These are phyloP conservation scores for Emmonsiellopsis sp. DNA, from an alignment of 2,329 filamentous ascomycete species.

Conservation along the genomic window DNA sequence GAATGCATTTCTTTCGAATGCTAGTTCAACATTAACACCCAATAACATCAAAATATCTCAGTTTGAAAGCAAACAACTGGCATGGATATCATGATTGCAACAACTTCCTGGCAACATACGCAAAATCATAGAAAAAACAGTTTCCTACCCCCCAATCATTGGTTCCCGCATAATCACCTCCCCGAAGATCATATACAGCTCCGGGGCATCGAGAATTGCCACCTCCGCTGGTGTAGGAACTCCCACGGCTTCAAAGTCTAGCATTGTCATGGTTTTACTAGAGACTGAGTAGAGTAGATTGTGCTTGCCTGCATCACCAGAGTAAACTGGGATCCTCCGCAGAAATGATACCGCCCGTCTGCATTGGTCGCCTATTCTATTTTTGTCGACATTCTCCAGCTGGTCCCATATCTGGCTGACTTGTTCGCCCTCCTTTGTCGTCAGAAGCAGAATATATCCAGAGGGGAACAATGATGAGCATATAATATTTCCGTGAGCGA, in stretches of 20 bases:
- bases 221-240: background rate
- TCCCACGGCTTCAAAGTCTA: background rate
- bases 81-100: too few species aligned
- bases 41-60: too few species aligned
- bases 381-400: background rate
- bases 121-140: too few species aligned
- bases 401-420: slow-evolving; percentile 3
- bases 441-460: slow-evolving; percentile 2
- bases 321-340: background rate
- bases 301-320: background rate
- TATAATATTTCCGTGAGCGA: background rate
- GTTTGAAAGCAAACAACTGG: too few species aligned
- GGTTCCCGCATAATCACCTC: background rate
- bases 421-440: background rate
- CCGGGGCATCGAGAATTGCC: background rate
- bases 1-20: too few species aligned
- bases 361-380: background rate
- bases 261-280: background rate
- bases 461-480: slow-evolving; percentile 6
- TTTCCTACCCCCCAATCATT: background rate
- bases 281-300: background rate
- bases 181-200: background rate
- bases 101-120: too few species aligned
- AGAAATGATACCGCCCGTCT: background rate
- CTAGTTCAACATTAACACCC: too few species aligned